Conservation (phyloP, 2,329 filamentous ascomycete species). For the Xenoacremonium recifei region DNA sequence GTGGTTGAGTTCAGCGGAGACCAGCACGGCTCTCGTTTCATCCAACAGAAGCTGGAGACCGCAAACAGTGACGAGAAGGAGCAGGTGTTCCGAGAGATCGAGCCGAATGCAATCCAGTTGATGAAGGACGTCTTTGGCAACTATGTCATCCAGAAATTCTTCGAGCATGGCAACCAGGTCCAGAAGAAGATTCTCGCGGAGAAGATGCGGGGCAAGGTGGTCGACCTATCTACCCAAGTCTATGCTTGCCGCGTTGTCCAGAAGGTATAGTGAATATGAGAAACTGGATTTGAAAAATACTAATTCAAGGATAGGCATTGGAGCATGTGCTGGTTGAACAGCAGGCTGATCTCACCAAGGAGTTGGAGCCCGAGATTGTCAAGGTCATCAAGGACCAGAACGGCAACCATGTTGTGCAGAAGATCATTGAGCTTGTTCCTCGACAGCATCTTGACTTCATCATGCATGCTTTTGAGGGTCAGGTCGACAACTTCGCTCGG, state of each 20-base stretch:
- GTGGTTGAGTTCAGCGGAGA: constrained; percentile 95
- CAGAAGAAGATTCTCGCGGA: constrained; percentile 87
- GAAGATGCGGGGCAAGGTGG: constrained; percentile 83
- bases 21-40: constrained; percentile 92
- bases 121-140: constrained; percentile 98
- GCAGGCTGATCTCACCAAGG: constrained; percentile 78
- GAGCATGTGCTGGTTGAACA: constrained; percentile 92
- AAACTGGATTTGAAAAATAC: constrained; percentile 19
- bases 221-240: constrained; percentile 78
- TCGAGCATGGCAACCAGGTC: constrained; percentile 89
- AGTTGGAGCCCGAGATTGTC: constrained; percentile 74
- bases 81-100: constrained; percentile 82
- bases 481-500: constrained; percentile 70
- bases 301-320: constrained; percentile 60
- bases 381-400: constrained; percentile 83
- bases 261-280: constrained; percentile 56
- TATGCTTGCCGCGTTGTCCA: constrained; percentile 96
- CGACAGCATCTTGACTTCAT: constrained; percentile 80
- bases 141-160: constrained; percentile 97
- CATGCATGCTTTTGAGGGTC: constrained; percentile 73
- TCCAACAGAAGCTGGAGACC: constrained; percentile 86
- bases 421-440: constrained; percentile 80
- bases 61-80: constrained; percentile 97
- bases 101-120: constrained; percentile 77
- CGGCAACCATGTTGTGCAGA: constrained; percentile 96